Conservation (phyloP, 768 basidiomycete genomes). For the Pulveroboletus sp. region DNA sequence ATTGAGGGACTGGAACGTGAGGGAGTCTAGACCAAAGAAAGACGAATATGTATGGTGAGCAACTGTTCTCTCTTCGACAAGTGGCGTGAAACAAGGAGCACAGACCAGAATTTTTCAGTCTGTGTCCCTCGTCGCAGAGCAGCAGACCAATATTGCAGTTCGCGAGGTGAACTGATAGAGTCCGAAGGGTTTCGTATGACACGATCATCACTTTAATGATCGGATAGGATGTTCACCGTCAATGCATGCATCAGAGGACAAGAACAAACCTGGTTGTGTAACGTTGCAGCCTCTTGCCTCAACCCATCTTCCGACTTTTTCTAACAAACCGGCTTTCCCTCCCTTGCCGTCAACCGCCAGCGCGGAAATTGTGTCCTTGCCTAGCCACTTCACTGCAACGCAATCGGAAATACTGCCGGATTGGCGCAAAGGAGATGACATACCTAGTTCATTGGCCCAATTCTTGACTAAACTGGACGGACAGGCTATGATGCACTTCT, state of each 20-base stretch:
- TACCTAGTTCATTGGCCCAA: conserved; percentile 96
- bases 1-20: conserved; percentile 82
- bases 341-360: conserved; percentile 92
- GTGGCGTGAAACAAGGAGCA: conserved; percentile 2
- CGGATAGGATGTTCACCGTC: neutral
- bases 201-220: conserved; percentile 83
- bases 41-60: neutral
- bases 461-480: conserved; percentile 96
- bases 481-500: conserved; percentile 97
- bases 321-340: conserved; percentile 73
- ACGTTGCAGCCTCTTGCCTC: conserved; percentile 84
- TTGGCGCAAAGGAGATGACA: conserved; percentile 19
- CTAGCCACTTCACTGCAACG: conserved; percentile 87
- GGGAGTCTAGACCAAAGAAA: conserved; percentile 53
- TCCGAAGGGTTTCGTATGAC: conserved; percentile 93
- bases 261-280: conserved; percentile 73
- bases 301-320: conserved; percentile 84
- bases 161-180: conserved; percentile 68
- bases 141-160: conserved; percentile 82
- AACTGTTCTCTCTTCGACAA: neutral
- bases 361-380: conserved; percentile 73
- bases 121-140: conserved; percentile 96
- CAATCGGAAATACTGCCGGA: neutral
- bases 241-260: neutral
- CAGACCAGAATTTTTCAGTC: conserved; percentile 91